Evolutionary conservation across 1,284 basidiomycete species (phyloP), one percentile per base, ranked within the genome.

Genomic region (Melampsora abietis-canadensis): DNA sequence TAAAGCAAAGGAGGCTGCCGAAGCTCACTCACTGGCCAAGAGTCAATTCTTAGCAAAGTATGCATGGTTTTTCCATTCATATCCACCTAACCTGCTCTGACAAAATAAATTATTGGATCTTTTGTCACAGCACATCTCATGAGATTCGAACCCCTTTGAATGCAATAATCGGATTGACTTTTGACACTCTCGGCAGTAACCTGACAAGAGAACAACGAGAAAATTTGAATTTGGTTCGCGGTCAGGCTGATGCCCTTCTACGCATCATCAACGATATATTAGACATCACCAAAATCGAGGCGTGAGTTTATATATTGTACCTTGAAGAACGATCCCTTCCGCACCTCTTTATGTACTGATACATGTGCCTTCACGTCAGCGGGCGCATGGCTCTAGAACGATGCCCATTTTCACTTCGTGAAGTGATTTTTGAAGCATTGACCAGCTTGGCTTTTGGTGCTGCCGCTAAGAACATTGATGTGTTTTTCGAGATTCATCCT

Each of bases 211-310:
- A 75, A 31, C 73, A 75, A 46, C 54, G 73, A 34, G 73, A 75
- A 46, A 75, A 75, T 59, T 62, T 75, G 46, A 75, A 67, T 34
- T 54, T 75, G 59, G 73, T 75, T 19, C 24, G 66, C 1, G 73
- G 65, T 31, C 65, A 67, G 34, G 73, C 73, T 44, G 66, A 75
- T 51, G 65, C 65, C 1, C 60, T 75, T 14, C 44, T 75, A 37
- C 57, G 65, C 7, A 75, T 75, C 40, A 75, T 75, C 46, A 68
- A 75, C 17, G 73, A 75, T 57, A 68, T 75, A 30, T 57, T 75
- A 44, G 73, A 75, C 54, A 67, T 75, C n/a, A 75, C 65, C 6
- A 75, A 75, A 59, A 75, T 75, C 37, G 73, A 75, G 48, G 73
- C 73, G 72, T 74, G 8, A 60, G 72, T 72, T 63, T 27, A 10